phyloP scores from a whole-genome alignment of 1,139 yeast genomes.

The Ogataea hybrid region DNA sequence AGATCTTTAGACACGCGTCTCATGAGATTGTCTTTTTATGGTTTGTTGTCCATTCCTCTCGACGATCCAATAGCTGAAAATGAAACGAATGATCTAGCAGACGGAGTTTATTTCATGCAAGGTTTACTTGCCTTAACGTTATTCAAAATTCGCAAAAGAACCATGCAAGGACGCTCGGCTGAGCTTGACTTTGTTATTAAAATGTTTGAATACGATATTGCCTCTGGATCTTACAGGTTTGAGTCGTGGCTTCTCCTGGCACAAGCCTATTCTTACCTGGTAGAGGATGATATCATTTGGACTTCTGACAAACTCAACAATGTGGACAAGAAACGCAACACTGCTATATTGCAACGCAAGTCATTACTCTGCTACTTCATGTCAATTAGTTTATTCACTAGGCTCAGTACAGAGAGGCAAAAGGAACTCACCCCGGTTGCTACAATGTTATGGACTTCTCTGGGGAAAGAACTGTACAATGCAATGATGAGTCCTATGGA shows the following conservation, averaged over 20 bases:
- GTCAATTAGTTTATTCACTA: constrained; percentile 59
- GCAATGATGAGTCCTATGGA: constrained; percentile 68
- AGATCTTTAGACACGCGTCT: constrained; percentile 46
- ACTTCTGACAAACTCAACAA: constrained; percentile 79
- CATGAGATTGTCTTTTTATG: constrained; percentile 58
- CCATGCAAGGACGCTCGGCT: constrained; percentile 76
- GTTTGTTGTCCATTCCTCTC: constrained; percentile 44
- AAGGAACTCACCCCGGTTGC: constrained; percentile 35
- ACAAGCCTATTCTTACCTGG: constrained; percentile 73
- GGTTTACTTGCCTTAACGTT: constrained; percentile 67
- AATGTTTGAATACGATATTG: constrained; percentile 63
- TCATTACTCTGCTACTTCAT: constrained; percentile 72
- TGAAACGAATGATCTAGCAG: constrained; percentile 34
- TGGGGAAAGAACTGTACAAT: constrained; percentile 61
- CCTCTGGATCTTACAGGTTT: constrained; percentile 62
- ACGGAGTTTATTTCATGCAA: constrained; percentile 72
- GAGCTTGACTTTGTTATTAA: constrained; percentile 75
- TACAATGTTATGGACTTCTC: constrained; percentile 51
- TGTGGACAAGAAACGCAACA: constrained; percentile 56
- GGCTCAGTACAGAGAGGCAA: constrained; percentile 28
- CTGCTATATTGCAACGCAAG: constrained; percentile 67
- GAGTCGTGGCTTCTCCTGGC: constrained; percentile 90
- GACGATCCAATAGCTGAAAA: constrained; percentile 37
- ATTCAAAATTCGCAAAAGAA: constrained; percentile 65
- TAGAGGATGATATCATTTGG: constrained; percentile 89